A percentile compares a stretch with the other conserved stretches of the same genome.
Evolutionary conservation across 2,329 filamentous ascomycete species (phyloP).

Genomic region (Xylaria arbuscula): DNA sequence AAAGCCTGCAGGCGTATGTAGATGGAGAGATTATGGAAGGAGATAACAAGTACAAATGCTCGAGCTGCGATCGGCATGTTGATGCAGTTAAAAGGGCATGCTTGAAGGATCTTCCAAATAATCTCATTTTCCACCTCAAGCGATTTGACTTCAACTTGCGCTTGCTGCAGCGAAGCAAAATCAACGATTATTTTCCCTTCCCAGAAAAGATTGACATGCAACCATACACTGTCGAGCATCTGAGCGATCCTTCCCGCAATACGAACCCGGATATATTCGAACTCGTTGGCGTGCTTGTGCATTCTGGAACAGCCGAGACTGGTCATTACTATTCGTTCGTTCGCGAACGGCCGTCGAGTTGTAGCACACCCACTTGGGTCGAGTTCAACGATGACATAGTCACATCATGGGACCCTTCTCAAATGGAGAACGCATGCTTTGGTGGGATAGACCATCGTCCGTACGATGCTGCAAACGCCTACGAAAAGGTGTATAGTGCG

Average conservation of each 20-base stretch:
- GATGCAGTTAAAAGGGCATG: conserved; percentile 94
- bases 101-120: conserved; percentile 90
- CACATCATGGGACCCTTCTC: conserved; percentile 75
- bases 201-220: conserved; percentile 85
- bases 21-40: conserved; percentile 97
- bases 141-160: conserved; percentile 84
- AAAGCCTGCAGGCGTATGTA: conserved; percentile 94
- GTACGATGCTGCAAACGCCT: conserved; percentile 60
- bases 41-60: conserved; percentile 98
- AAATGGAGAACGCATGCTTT: conserved; percentile 82
- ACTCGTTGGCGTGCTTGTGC: conserved; percentile 93
- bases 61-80: conserved; percentile 86
- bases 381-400: conserved; percentile 96
- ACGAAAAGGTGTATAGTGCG: conserved; percentile 82
- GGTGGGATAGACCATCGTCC: conserved; percentile 73
- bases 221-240: conserved; percentile 87
- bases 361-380: conserved; percentile 72
- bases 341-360: conserved; percentile 75
- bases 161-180: conserved; percentile 85
- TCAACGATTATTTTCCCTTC: conserved; percentile 95
- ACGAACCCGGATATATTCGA: conserved; percentile 82
- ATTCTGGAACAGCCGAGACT: conserved; percentile 90
- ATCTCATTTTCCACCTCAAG: conserved; percentile 95
- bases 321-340: conserved; percentile 98
- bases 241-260: conserved; percentile 70